Evolutionary conservation across 805 yeast genomes (phyloP), one percentile per base, ranked within the genome.

Genomic region (Danielia reshetovae): DNA sequence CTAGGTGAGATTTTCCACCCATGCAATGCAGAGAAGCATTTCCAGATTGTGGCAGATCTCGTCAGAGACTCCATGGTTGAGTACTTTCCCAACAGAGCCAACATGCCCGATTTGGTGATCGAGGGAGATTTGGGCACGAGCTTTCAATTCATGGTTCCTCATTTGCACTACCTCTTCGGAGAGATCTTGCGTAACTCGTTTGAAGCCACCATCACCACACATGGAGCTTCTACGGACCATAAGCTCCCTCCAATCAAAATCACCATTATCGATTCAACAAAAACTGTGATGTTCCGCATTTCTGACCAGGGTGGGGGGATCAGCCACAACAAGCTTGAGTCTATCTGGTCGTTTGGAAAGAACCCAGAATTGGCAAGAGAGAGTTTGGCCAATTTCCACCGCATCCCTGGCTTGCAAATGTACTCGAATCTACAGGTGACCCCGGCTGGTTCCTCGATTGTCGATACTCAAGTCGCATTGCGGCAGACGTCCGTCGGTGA

Each of bases 261-360:
- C 11, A 77, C 87, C 7, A 74, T 90, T 7, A 70, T 85, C 2
- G 74, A 81, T 42, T 75, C 85, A 13, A 68, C 75, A 9, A 81
- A 78, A 24, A 76, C 79, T 30, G 79, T 86, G 18, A 66, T 80
- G 3, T 82, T 90, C 55, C 71, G 95, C 34, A 77, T 90, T 32
- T 79, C 90, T 4, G 98, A 90, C 58, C 80, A 75, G 46, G 97
- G 96, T 3, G 97, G 97, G 18, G 98, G 97, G 2, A 65, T 90
- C 31, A 68, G 74, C 8, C 70, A 72, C 29, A 74, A 73, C 14
- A 71, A 77, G 22, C 66, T 84, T 23, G 67, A 70, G 11, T 74
- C 79, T 27, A 69, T 88, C 7, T 90, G 96, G 95, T 84, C 95
- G 0, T 90, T 93, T 61, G 89, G 89, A 4, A 84, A 83, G 54